Conservation (phyloP, 2,329 filamentous ascomycete genomes). For the Trichoderma aggressivum region DNA sequence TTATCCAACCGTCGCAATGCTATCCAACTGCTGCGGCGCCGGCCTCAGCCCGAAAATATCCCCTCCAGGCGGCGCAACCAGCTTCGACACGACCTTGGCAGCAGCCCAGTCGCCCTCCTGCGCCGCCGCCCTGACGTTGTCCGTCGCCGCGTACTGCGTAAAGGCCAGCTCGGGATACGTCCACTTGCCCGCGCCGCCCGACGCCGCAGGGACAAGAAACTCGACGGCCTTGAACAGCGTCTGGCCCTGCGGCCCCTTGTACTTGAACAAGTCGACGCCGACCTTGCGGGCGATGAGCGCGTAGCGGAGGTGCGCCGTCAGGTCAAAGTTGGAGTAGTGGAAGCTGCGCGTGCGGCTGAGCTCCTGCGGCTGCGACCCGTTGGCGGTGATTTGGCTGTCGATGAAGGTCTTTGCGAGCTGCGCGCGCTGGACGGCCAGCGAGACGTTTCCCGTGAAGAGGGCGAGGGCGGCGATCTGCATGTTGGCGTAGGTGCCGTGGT, state of each 20-base stretch:
- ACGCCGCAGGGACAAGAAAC: constrained; percentile 27
- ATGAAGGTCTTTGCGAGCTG: constrained; percentile 19
- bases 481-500: constrained; percentile 28
- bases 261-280: constrained; percentile 24
- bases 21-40: constrained; percentile 29
- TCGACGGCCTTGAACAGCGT: constrained; percentile 24
- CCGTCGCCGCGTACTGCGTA: constrained; percentile 25
- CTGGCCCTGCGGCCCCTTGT: constrained; percentile 25
- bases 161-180: constrained; percentile 25
- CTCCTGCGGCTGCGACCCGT: constrained; percentile 28
- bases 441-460: constrained; percentile 25
- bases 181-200: constrained; percentile 21
- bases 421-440: constrained; percentile 1
- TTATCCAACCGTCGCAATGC: constrained; percentile 20
- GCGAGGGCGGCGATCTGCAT: constrained; percentile 28
- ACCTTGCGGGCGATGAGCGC: constrained; percentile 24
- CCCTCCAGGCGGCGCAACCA: constrained; percentile 24
- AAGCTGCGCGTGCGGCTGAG: constrained; percentile 28
- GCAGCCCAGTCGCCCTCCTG: constrained; percentile 24
- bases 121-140: constrained; percentile 27
- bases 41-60: constrained; percentile 27
- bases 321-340: constrained; percentile 30
- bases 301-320: constrained; percentile 22
- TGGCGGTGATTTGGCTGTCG: constrained; percentile 22
- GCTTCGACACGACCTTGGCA: constrained; percentile 13